Evolutionary conservation across 1,139 yeast genomes (phyloP).

Genomic region (Taiozyma sp.): DNA sequence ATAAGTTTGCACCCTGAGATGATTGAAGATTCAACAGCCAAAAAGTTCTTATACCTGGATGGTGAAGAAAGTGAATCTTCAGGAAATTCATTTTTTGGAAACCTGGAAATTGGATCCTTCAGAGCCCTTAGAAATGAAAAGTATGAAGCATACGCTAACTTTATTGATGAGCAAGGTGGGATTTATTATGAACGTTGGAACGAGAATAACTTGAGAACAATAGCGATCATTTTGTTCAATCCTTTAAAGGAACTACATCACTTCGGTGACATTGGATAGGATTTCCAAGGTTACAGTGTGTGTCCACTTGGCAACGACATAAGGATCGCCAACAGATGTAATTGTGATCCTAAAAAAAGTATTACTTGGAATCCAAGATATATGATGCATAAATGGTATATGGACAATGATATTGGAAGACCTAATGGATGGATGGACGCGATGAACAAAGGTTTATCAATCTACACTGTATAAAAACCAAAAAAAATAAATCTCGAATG

Average conservation of each 20-base stretch:
- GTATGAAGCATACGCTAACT: slow-evolving; percentile 63
- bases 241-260: slow-evolving; percentile 63
- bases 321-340: slow-evolving; percentile 53
- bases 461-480: background rate
- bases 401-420: slow-evolving; percentile 8
- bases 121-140: slow-evolving; percentile 69
- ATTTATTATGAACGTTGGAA: slow-evolving; percentile 97
- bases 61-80: slow-evolving; percentile 58
- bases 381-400: slow-evolving; percentile 15
- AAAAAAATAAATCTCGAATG: background rate
- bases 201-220: slow-evolving; percentile 87
- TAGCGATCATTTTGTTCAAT: slow-evolving; percentile 70
- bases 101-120: slow-evolving; percentile 78
- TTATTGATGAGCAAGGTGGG: slow-evolving; percentile 73
- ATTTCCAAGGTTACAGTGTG: slow-evolving; percentile 73
- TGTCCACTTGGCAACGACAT: slow-evolving; percentile 67
- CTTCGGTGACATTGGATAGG: slow-evolving; percentile 80
- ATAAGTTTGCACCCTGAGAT: slow-evolving; percentile 59
- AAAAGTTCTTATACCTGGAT: slow-evolving; percentile 67
- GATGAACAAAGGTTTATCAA: slow-evolving; percentile 7
- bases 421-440: slow-evolving; percentile 12
- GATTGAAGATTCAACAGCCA: slow-evolving; percentile 45
- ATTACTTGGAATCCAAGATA: slow-evolving; percentile 12
- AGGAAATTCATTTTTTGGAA: slow-evolving; percentile 89
- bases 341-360: slow-evolving; percentile 40